Evolutionary conservation across 1,284 basidiomycete genomes (phyloP), one percentile per base, ranked within the genome.

Genomic region (Ustilago lituana): DNA sequence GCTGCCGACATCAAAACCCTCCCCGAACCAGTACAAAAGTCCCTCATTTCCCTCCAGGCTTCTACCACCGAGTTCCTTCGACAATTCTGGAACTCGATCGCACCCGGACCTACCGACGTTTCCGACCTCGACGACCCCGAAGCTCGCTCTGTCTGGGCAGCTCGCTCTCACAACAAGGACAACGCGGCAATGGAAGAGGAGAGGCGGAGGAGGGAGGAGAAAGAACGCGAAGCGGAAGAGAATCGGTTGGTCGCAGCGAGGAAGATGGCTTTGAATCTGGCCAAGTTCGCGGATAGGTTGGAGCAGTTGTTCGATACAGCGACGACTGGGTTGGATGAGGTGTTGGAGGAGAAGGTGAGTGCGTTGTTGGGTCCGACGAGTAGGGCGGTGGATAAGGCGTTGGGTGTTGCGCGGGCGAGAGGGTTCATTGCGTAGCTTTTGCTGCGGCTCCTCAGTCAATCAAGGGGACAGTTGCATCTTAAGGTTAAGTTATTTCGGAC

Each of bases 41-140:
- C 92, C 80, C 90, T 97, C 86, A 88, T 88, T 9, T 91, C 91
- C 0, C 91, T 91, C 74, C 93, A 97, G 78, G 93, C 92, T 0
- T 90, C 94, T 1, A 90, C 94, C 2, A 94, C 92, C 72, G 95
- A 99, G 82, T 97, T 98, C 81, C 85, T 99, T 10, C 88, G 95
- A 10, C 95, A 98, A 80, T 98, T 94, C 80, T 98, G 94, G 94
- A 87, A 90, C 10, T 87, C 93, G 0, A 87, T 92, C 46, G 90
- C 94, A 55, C 94, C 94, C 1, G 29, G 49, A 3, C 36, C 59
- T 3, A 38, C 38, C 14, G 64, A 68, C 0, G 6, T 10, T 3
- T 36, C 38, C 14, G 64, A 68, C 0, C 6, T 10, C 19, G 38
- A 46, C 15, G n/a, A 19, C 4, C 20, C 29, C n/a, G 44, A 33